A percentile compares a stretch with the other conserved stretches of the same genome.
Evolutionary conservation across 352 stramenopile genomes (phyloP).

Genomic region (Peronospora tabacina): DNA sequence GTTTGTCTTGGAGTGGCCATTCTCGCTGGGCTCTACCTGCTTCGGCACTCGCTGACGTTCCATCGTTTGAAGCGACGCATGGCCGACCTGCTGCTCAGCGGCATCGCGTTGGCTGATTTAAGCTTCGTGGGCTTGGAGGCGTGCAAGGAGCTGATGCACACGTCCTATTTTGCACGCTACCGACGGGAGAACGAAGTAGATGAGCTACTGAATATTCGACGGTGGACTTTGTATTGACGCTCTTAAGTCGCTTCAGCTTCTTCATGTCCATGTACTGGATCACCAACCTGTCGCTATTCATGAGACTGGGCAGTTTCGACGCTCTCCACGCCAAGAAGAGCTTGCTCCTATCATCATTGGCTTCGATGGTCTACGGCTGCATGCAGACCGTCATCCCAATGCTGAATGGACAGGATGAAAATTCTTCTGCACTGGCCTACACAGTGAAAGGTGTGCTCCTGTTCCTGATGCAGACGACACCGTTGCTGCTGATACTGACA

Average conservation of each 20-base stretch:
- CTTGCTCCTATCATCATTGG: conserved; percentile 39
- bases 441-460: conserved; percentile 38
- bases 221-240: conserved; percentile 24
- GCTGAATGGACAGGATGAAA: conserved; percentile 1
- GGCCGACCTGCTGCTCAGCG: conserved; percentile 56
- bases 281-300: conserved; percentile 58
- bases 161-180: conserved; percentile 45
- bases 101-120: conserved; percentile 56
- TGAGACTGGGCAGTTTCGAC: conserved; percentile 52
- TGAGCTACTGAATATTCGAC: conserved; percentile 2
- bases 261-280: conserved; percentile 78
- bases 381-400: conserved; percentile 41
- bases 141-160: conserved; percentile 35
- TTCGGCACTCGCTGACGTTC: conserved; percentile 51
- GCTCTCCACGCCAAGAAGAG: conserved; percentile 42
- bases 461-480: conserved; percentile 36
- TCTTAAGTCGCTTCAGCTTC: conserved; percentile 52
- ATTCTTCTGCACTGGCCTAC: conserved; percentile 24
- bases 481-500: conserved; percentile 35
- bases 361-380: conserved; percentile 46
- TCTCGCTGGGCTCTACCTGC: conserved; percentile 40
- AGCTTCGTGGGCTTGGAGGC: conserved; percentile 42
- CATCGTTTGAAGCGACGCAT: conserved; percentile 59
- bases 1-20: conserved; percentile 30
- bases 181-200: conserved; percentile 5